A percentile compares a stretch with the other conserved stretches of the same genome.
Evolutionary conservation across 345 rosid genomes (phyloP).

Genomic region (Anastatica hierochuntica): DNA sequence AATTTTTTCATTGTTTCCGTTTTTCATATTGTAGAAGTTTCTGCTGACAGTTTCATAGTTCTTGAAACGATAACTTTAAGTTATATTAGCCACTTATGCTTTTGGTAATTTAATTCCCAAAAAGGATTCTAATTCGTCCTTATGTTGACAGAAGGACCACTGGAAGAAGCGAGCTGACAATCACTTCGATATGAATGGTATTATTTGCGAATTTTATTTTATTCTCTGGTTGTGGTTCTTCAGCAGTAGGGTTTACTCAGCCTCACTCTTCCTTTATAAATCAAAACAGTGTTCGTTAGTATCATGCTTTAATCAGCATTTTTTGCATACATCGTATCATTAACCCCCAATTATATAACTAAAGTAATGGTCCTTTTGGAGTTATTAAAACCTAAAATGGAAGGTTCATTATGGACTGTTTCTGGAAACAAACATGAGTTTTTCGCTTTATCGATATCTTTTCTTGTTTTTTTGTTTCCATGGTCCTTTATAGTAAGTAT

Average conservation of each 20-base stretch:
- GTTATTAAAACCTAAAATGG: constrained; percentile 4
- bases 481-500: constrained; percentile 6
- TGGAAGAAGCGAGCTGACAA: constrained; percentile 70
- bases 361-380: not conserved
- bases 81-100: not conserved
- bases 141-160: constrained; percentile 55
- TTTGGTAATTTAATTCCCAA: not conserved
- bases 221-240: constrained; percentile 8
- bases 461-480: not conserved
- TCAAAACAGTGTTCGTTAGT: not conserved
- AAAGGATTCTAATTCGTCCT: constrained; percentile 13
- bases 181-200: constrained; percentile 71
- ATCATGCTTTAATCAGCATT: not conserved
- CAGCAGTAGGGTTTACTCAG: not conserved
- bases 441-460: not conserved
- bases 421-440: not conserved
- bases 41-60: constrained; percentile 5
- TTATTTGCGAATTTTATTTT: constrained; percentile 37
- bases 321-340: no score
- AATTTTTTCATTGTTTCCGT: not conserved
- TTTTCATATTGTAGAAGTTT: constrained; percentile 6
- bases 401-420: not conserved
- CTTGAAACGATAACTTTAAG: not conserved
- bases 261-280: constrained; percentile 2
- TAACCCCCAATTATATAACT: not conserved